These are phyloP conservation scores for Actinomortierella ambigua DNA, from an alignment of 371 early-diverging fungal species.

Conservation along the genomic window DNA sequence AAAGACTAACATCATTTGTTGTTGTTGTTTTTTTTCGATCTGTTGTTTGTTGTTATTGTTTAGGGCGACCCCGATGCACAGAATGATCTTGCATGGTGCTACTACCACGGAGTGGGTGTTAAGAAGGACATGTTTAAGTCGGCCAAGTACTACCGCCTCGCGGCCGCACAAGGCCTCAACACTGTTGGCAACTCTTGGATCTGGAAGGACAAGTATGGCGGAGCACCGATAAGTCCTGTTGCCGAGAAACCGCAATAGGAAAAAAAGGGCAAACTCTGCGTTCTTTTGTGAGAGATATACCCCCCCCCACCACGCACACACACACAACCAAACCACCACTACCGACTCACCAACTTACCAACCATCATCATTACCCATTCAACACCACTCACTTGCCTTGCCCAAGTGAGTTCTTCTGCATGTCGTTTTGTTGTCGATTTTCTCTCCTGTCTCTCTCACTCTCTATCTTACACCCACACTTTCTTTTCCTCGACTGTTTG, in stretches of 20 bases:
- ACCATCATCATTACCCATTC: too few relatives aligned
- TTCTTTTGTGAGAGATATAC: too few relatives aligned
- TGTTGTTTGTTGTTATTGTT: not conserved
- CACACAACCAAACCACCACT: too few relatives aligned
- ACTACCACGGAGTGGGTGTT: slow-evolving; percentile 80
- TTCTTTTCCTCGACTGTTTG: too few relatives aligned
- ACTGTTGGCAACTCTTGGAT: slow-evolving; percentile 95
- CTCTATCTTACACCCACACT: too few relatives aligned
- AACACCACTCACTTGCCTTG: too few relatives aligned
- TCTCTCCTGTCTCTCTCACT: too few relatives aligned
- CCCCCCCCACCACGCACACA: too few relatives aligned
- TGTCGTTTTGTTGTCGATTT: too few relatives aligned
- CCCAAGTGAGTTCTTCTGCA: too few relatives aligned
- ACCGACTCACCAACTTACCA: too few relatives aligned
- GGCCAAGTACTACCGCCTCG: slow-evolving; percentile 86
- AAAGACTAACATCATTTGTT: not conserved
- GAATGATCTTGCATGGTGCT: slow-evolving; percentile 82
- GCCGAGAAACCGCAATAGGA: slow-evolving; percentile 7
- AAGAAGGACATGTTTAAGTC: slow-evolving; percentile 82
- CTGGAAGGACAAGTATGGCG: slow-evolving; percentile 85
- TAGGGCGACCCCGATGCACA: slow-evolving; percentile 90
- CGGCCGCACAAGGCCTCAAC: slow-evolving; percentile 79
- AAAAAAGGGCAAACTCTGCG: too few relatives aligned
- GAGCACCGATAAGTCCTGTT: slow-evolving; percentile 27
- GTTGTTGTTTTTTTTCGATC: not conserved